phyloP scores from a whole-genome alignment of 2,329 filamentous ascomycete genomes.

The Trichoderma sp. region DNA sequence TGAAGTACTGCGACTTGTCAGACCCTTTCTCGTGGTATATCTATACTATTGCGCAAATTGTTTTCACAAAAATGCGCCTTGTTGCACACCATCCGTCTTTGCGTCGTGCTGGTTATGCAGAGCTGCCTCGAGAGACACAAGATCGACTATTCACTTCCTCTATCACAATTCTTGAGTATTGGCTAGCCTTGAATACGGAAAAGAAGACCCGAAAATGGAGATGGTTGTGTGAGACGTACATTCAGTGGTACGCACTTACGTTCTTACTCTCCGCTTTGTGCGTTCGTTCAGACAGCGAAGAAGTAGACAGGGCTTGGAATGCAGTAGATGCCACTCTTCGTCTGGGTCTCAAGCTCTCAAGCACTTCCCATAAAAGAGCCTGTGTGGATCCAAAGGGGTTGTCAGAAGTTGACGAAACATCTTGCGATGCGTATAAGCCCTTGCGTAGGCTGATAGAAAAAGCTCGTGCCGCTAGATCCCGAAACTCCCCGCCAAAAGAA shows the following conservation, averaged over 20 bases:
- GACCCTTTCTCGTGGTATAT: background rate
- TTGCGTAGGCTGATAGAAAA: background rate
- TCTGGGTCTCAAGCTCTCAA: background rate
- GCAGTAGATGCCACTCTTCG: background rate
- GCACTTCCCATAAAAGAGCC: background rate
- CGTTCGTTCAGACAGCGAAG: background rate
- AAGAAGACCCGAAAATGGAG: background rate
- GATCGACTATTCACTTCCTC: background rate
- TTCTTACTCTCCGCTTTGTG: background rate
- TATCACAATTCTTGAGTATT: background rate
- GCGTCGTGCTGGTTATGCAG: background rate
- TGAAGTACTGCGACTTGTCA: background rate
- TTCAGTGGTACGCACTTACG: background rate
- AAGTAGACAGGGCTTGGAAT: background rate
- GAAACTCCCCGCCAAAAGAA: too few species aligned
- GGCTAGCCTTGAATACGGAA: background rate
- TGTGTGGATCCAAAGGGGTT: background rate
- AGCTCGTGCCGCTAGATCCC: background rate
- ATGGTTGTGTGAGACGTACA: background rate
- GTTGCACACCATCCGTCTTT: constrained; percentile 1
- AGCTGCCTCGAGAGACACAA: background rate
- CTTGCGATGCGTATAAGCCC: background rate
- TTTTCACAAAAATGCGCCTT: background rate
- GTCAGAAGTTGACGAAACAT: background rate
- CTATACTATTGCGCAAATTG: background rate